A percentile compares a stretch with the other conserved stretches of the same genome.
Conservation (phyloP, 495 filamentous ascomycete species). For the Cladorrhinum samala region DNA sequence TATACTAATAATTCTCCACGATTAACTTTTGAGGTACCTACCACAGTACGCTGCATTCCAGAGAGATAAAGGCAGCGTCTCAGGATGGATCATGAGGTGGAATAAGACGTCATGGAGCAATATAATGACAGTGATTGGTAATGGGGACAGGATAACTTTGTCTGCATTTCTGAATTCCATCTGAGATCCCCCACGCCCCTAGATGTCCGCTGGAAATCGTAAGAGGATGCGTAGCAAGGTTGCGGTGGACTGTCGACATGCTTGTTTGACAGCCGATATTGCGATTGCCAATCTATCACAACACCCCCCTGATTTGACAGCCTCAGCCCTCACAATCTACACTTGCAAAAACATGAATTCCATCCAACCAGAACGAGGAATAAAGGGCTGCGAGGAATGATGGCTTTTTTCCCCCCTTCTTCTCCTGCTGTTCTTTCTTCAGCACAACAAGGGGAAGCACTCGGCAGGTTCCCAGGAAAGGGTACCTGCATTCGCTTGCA, state of each 20-base stretch:
- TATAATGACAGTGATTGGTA: too few relatives aligned
- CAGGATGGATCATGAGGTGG: not conserved
- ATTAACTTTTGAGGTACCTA: too few relatives aligned
- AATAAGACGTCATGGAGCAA: too few relatives aligned
- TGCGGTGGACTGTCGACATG: not conserved
- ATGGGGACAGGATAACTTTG: too few relatives aligned
- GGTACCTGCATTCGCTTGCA: constrained; percentile 2
- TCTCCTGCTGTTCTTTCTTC: not conserved
- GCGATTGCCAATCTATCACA: not conserved
- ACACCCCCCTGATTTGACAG: not conserved
- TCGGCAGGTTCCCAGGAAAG: too few relatives aligned
- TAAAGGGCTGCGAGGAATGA: too few relatives aligned
- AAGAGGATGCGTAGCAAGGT: not conserved
- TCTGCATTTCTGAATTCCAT: too few relatives aligned
- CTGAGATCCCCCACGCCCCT: too few relatives aligned
- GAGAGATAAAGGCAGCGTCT: not conserved
- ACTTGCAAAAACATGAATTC: not conserved
- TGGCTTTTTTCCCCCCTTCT: not conserved
- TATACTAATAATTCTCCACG: too few relatives aligned
- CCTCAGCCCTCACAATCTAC: too few relatives aligned
- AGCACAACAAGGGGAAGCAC: too few relatives aligned
- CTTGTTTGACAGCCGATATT: not conserved
- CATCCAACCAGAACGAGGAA: not conserved
- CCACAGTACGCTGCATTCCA: not conserved
- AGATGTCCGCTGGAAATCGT: too few relatives aligned